Evolutionary conservation across 2,329 filamentous ascomycete genomes (phyloP).

Genomic region (Aspergillus quadricinctus): DNA sequence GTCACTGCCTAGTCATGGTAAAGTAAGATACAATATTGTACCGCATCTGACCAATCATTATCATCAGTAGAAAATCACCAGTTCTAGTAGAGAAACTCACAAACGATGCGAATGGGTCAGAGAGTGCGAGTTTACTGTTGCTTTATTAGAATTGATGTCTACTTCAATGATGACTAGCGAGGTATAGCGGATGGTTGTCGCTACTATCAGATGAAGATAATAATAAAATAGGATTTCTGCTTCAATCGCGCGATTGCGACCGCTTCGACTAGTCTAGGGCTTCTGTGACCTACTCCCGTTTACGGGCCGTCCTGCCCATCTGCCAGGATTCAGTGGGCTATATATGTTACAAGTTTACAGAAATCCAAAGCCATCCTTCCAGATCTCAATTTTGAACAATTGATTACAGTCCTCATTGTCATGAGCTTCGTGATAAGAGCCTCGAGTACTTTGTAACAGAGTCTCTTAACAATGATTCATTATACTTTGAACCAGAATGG

Average conservation of each 20-base stretch:
- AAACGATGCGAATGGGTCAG: background rate
- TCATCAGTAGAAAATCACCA: too few species aligned
- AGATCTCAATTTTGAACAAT: background rate
- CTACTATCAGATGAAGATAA: background rate
- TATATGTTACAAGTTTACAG: background rate
- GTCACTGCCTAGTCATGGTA: background rate
- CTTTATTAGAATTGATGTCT: background rate
- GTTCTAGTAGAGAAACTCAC: background rate
- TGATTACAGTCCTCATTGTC: background rate
- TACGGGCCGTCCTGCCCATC: background rate
- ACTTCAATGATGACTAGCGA: background rate
- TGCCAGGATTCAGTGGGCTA: background rate
- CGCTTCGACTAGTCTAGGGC: background rate
- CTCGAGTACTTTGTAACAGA: background rate
- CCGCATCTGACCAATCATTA: background rate
- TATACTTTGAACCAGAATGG: background rate
- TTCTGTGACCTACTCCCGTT: background rate
- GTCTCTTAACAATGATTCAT: background rate
- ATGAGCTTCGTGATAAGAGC: too few species aligned
- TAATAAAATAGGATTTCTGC: background rate
- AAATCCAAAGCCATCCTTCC: too few species aligned
- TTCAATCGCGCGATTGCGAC: background rate
- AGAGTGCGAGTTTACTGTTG: background rate
- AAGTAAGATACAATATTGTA: background rate
- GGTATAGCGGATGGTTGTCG: background rate